Evolutionary conservation across 805 yeast genomes (phyloP), one percentile per base, ranked within the genome.

Genomic region (Sugiyamaella boreocaroliniensis): DNA sequence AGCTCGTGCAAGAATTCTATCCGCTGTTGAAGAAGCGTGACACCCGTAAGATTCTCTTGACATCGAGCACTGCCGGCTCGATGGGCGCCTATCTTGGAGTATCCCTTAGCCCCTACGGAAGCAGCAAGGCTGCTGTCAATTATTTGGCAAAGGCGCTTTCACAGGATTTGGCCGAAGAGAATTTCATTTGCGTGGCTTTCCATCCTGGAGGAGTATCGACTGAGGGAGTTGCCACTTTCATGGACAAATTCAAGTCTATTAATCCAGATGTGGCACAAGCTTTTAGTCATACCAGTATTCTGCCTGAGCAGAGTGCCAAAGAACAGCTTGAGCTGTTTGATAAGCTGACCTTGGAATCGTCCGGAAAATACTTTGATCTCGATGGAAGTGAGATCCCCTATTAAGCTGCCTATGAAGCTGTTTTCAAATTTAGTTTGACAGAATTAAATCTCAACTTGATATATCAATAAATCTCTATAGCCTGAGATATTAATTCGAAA

Each of bases 181-280:
- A 62, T 0, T 68, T 63, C 50, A 64, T 58, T 10, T 60, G 67
- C 44, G 55, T 70, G 19, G 57, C 71, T 11, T 12, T 71, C n/a
- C 72, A 71, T 49, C 78, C 78, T 1, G 76, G 77, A 32, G 29
- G 62, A 10, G 75, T 73, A 10, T 16, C 50, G 12, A 69, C 71
- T 40, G 75, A 72, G 15, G 19, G 44, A 10, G 44, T 11, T 16
- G 2, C 22, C 4, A 7, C 4, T 2, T 41, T 18, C 22, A 3
- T 41, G 2, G 44, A 18, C 11, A 19, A 19, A 9, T 41, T 41
- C 22, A 19, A 18, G 44, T 4, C 4, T 10, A 7, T 41, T 11
- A 41, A n/a, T 12, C 44, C 22, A 10, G 22, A 41, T 18, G 15
- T 41, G 4, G 44, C 16, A 4, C 8, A 19, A n/a, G 22, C 19